These are phyloP conservation scores for Cavenderia fasciculata DNA, from an alignment of 78 protist species.

Conservation along the genomic window DNA sequence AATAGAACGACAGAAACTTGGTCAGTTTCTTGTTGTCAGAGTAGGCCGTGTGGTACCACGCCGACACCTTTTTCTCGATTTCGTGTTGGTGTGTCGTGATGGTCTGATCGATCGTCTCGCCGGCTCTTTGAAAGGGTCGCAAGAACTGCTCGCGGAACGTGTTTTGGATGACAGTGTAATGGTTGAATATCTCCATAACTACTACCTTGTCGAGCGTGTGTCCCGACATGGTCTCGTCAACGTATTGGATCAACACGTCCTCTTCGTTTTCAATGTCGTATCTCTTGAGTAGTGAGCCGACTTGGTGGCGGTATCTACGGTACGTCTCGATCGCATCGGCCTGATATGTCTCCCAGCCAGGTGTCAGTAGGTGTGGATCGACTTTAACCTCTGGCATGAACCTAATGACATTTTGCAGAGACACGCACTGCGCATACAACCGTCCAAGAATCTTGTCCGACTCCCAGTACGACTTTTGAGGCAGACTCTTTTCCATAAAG, in stretches of 20 bases:
- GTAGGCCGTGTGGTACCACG: background rate
- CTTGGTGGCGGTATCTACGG: background rate
- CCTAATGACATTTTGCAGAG: background rate
- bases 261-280: background rate
- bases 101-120: background rate
- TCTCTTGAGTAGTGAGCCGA: background rate
- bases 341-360: background rate
- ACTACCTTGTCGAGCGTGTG: background rate
- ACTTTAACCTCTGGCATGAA: background rate
- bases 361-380: background rate
- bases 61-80: conserved; percentile 3
- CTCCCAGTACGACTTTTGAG: conserved; percentile 11
- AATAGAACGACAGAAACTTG: conserved; percentile 7
- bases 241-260: background rate
- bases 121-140: background rate
- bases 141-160: background rate
- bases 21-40: background rate
- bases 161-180: background rate
- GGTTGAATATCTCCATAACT: background rate
- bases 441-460: background rate
- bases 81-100: background rate
- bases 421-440: conserved; percentile 1
- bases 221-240: conserved; percentile 4
- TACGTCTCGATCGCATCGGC: background rate
- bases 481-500: conserved; percentile 19